A percentile compares a stretch with the other conserved stretches of the same genome.
phyloP scores from a whole-genome alignment of 345 rosid species.

The Hibiscus syriacus region DNA sequence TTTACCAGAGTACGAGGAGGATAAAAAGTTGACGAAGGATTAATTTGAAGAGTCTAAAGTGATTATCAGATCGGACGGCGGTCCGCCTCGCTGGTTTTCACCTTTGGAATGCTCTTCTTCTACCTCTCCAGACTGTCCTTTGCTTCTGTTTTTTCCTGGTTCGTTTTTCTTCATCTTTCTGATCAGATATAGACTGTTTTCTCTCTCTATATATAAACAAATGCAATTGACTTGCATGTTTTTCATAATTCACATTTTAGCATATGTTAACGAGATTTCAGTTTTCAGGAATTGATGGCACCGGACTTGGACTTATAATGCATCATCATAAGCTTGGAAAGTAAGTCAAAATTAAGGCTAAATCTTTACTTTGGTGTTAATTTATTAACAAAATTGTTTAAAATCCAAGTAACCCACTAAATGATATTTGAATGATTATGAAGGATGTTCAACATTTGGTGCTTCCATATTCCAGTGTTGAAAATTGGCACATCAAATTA shows the following conservation, averaged over 20 bases:
- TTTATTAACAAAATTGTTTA: background rate
- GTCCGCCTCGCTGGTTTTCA: conserved; percentile 69
- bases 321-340: conserved; percentile 54
- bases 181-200: background rate
- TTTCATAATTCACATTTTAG: background rate
- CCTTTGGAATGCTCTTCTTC: conserved; percentile 37
- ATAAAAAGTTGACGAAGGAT: conserved; percentile 29
- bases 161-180: conserved; percentile 2
- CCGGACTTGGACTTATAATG: conserved; percentile 58
- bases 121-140: conserved; percentile 30
- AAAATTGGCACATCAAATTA: too few species aligned
- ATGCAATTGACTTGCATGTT: conserved; percentile 2
- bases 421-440: conserved; percentile 10
- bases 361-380: background rate
- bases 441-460: conserved; percentile 64
- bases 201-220: background rate
- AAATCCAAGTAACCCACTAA: background rate
- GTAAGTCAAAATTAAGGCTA: conserved; percentile 27
- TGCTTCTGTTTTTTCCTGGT: conserved; percentile 56
- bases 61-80: conserved; percentile 35
- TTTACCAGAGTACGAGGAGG: conserved; percentile 14
- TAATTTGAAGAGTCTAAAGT: conserved; percentile 31
- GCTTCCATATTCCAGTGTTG: conserved; percentile 61
- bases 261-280: background rate
- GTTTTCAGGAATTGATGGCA: conserved; percentile 66